A percentile compares a stretch with the other conserved stretches of the same genome.
These are phyloP conservation scores for Coemansia sp. DNA, from an alignment of 192 early-diverging fungal genomes.

Conservation along the genomic window DNA sequence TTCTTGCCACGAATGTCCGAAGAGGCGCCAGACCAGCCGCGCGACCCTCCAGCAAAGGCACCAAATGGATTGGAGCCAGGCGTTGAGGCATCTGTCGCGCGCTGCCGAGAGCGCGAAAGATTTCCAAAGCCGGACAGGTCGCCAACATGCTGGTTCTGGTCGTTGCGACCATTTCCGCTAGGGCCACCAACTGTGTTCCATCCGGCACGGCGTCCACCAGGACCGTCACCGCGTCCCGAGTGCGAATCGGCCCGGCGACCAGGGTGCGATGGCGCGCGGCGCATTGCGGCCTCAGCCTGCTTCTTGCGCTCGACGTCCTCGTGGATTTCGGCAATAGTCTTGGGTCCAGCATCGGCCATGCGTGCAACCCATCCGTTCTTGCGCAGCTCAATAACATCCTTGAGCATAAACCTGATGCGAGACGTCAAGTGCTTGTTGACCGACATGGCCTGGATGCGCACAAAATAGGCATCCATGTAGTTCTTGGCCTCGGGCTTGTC, in stretches of 20 bases:
- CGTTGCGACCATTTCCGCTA: constrained; percentile 62
- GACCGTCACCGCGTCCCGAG: constrained; percentile 65
- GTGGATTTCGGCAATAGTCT: constrained; percentile 93
- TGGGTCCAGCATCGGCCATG: constrained; percentile 68
- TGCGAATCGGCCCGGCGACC: constrained; percentile 60
- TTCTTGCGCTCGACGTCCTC: constrained; percentile 70
- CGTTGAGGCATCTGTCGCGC: constrained; percentile 20
- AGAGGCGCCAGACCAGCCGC: constrained; percentile 34
- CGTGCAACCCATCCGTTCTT: constrained; percentile 74
- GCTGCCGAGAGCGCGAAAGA: constrained; percentile 59
- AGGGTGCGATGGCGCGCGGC: constrained; percentile 63
- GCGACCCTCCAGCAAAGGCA: constrained; percentile 55
- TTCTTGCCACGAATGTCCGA: constrained; percentile 46
- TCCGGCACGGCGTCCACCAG: constrained; percentile 56
- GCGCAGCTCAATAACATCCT: constrained; percentile 86
- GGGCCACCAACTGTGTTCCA: constrained; percentile 70
- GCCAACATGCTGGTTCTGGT: constrained; percentile 61
- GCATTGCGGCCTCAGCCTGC: constrained; percentile 70
- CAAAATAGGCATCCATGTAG: constrained; percentile 86
- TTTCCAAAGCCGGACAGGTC: constrained; percentile 80
- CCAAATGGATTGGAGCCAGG: constrained; percentile 38
- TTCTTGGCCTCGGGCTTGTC: constrained; percentile 60
- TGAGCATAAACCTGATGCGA: constrained; percentile 93
- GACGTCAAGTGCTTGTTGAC: constrained; percentile 69
- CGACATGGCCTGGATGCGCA: constrained; percentile 76